phyloP scores from a whole-genome alignment of 163 green algal species.

The Chlamydomonas reinhardtii region DNA sequence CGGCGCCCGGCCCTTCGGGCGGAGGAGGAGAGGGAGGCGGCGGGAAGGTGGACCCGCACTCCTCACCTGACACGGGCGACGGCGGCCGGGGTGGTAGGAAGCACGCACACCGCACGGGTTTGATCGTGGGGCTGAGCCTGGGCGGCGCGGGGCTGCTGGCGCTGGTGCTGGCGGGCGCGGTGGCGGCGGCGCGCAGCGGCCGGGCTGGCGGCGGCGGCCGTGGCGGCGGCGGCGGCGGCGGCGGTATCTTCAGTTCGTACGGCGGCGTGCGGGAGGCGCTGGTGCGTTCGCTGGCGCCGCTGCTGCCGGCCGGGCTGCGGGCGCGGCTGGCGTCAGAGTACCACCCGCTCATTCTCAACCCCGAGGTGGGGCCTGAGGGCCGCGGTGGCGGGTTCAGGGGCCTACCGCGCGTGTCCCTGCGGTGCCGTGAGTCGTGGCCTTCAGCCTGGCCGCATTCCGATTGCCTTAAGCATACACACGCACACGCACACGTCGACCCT shows the following conservation, averaged over 20 bases:
- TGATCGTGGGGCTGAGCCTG: background rate
- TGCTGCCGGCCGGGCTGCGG: background rate
- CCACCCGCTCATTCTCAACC: constrained; percentile 33
- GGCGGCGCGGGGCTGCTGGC: background rate
- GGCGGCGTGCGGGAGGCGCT: background rate
- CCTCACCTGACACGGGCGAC: background rate
- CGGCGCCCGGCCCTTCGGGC: background rate
- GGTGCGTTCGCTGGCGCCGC: background rate
- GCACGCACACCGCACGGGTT: background rate
- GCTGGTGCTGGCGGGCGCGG: background rate
- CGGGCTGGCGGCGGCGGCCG: too few relatives aligned
- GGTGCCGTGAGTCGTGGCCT: too few relatives aligned
- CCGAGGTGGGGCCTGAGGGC: constrained; percentile 21
- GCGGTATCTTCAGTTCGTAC: too few relatives aligned
- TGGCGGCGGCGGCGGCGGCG: too few relatives aligned
- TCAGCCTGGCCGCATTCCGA: too few relatives aligned
- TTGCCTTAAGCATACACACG: too few relatives aligned
- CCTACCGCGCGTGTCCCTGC: too few relatives aligned
- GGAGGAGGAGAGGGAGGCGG: background rate
- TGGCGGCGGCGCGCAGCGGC: background rate
- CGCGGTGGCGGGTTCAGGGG: too few relatives aligned
- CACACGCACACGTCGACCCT: too few relatives aligned
- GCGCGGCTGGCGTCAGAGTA: constrained; percentile 10
- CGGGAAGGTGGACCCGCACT: background rate
- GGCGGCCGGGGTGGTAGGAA: background rate